Evolutionary conservation across 1,284 basidiomycete species (phyloP), one percentile per base, ranked within the genome.

Genomic region (Austroboletus olivaceoglutinosus): DNA sequence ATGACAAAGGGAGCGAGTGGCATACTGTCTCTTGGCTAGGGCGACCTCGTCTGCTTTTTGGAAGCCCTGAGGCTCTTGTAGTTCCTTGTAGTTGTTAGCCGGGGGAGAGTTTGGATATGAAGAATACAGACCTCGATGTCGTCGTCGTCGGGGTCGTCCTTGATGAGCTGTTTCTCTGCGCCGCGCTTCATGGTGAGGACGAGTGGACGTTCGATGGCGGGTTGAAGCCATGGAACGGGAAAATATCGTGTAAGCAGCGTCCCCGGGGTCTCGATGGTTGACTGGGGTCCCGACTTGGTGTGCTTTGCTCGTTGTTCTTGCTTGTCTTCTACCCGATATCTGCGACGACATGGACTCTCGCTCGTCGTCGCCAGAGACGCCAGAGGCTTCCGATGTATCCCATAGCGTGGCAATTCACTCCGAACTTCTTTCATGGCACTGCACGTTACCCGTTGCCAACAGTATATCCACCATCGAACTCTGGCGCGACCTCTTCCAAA

Each of bases 81-180:
- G 70, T 59, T 81, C 78, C 78, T 80, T 51, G 52, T 47, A 21
- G 36, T 6, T 3, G 47, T 58, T 50, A 60, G 58, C 8, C 7
- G 25, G 6, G 21, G 19, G 34, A 45, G 9, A 46, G 19, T 2
- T 18, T 4, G 47, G 10, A 34, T 10, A 53, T 6, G 21, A 38
- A 15, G 5, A 22, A 48, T 38, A 43, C 64, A 57, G 52, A 72
- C 71, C 53, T 64, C 54, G 43, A 68, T 62, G 5, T 70, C 64
- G 27, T 76, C 76, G 21, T 70, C 71, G 44, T 72, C 73, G 8
- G 57, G 63, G 36, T 74, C 76, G 52, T 86, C 86, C 62, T 82
- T 89, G 13, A 78, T 76, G 33, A 89, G 63, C 60, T 93, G 86
- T 53, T 74, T 80, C 44, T 90, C 88, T 60, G 89, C 90, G 48